Evolutionary conservation across 768 basidiomycete species (phyloP).

Genomic region (Psilocybe tampanensis): DNA sequence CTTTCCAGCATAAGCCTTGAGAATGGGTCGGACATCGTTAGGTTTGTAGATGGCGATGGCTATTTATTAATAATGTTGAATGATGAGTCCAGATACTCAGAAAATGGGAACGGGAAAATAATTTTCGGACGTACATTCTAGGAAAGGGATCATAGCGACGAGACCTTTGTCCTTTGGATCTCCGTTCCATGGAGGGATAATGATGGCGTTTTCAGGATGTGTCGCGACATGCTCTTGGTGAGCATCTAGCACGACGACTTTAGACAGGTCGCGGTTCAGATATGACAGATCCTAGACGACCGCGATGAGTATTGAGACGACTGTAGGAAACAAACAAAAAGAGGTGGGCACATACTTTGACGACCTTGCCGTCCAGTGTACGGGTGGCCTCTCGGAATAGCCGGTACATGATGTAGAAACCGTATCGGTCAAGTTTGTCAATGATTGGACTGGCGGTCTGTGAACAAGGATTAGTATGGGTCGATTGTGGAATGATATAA

Average conservation of each 20-base stretch:
- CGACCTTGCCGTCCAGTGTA: constrained; percentile 76
- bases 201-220: constrained; percentile 88
- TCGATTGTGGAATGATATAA: neutral
- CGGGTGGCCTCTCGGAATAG: constrained; percentile 94
- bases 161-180: constrained; percentile 70
- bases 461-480: neutral
- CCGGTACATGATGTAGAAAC: constrained; percentile 84
- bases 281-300: constrained; percentile 79
- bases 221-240: constrained; percentile 73
- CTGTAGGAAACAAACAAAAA: neutral
- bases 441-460: constrained; percentile 88
- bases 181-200: constrained; percentile 87
- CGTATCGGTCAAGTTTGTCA: constrained; percentile 94
- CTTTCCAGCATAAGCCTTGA: constrained; percentile 85
- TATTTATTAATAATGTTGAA: constrained; percentile 30
- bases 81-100: neutral
- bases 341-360: constrained; percentile 62
- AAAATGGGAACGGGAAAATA: too few relatives aligned
- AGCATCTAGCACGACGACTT: constrained; percentile 88
- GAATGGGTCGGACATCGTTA: constrained; percentile 83
- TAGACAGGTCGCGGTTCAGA: constrained; percentile 90
- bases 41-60: constrained; percentile 93
- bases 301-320: neutral
- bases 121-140: constrained; percentile 75
- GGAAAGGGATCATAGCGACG: constrained; percentile 93